phyloP scores from a whole-genome alignment of 1,284 basidiomycete genomes.

The Naganishia sp. region DNA sequence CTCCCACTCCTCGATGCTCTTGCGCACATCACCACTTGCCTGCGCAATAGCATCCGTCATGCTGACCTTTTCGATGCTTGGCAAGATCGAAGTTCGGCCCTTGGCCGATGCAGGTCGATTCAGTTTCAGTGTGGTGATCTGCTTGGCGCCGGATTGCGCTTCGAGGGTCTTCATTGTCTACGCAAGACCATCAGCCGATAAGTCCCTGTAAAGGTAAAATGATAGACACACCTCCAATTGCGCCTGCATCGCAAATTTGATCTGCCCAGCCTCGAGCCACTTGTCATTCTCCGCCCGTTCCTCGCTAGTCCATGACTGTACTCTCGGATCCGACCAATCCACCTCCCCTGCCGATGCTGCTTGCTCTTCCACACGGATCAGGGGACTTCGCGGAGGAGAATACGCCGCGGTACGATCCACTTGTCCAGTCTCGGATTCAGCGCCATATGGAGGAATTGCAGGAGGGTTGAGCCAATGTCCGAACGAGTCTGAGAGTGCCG shows the following conservation, averaged over 20 bases:
- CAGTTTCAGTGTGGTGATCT: slow-evolving; percentile 34
- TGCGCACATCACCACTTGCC: slow-evolving; percentile 38
- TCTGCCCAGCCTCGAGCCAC: slow-evolving; percentile 38
- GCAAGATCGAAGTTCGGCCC: slow-evolving; percentile 19
- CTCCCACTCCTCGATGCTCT: slow-evolving; percentile 40
- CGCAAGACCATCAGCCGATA: neutral
- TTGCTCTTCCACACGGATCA: slow-evolving; percentile 39
- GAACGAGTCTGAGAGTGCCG: slow-evolving; percentile 36
- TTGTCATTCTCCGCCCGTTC: slow-evolving; percentile 45
- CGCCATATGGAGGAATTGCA: slow-evolving; percentile 7
- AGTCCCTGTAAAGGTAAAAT: neutral
- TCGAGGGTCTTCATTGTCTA: slow-evolving; percentile 38
- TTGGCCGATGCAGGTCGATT: slow-evolving; percentile 28
- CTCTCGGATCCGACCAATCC: slow-evolving; percentile 47
- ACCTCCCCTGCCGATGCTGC: slow-evolving; percentile 35
- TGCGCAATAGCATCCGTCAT: slow-evolving; percentile 39
- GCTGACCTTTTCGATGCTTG: slow-evolving; percentile 36
- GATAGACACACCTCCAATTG: slow-evolving; percentile 31
- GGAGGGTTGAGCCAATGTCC: slow-evolving; percentile 43
- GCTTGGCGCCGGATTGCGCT: slow-evolving; percentile 19
- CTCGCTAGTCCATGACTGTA: slow-evolving; percentile 42
- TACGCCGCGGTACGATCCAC: slow-evolving; percentile 15
- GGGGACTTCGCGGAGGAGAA: slow-evolving; percentile 36
- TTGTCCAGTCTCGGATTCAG: slow-evolving; percentile 9
- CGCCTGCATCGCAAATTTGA: slow-evolving; percentile 37